Percentiles rank a stretch among this genome's conserved stretches.
Conservation (phyloP, 2,329 filamentous ascomycete genomes). For the Pyrenochaeta sp. region DNA sequence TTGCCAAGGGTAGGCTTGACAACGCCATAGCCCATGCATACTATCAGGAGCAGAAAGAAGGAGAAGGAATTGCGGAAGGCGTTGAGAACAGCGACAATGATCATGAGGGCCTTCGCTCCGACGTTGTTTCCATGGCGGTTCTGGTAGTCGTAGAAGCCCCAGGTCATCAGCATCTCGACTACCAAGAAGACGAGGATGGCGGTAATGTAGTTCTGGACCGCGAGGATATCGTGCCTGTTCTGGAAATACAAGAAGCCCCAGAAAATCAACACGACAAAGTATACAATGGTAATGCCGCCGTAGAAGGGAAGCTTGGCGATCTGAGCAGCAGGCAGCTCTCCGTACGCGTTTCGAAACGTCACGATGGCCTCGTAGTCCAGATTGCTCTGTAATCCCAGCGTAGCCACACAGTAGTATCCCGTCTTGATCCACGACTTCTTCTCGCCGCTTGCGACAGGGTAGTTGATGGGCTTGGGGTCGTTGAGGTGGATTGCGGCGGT, state of each 20-base stretch:
- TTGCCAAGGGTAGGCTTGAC: slow-evolving; percentile 91
- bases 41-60: slow-evolving; percentile 96
- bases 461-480: slow-evolving; percentile 75
- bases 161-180: slow-evolving; percentile 96
- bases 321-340: slow-evolving; percentile 92
- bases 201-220: slow-evolving; percentile 99
- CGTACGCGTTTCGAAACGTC: slow-evolving; percentile 95
- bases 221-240: slow-evolving; percentile 89
- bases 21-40: slow-evolving; percentile 99
- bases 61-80: slow-evolving; percentile 96
- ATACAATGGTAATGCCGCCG: slow-evolving; percentile 90
- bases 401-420: slow-evolving; percentile 94
- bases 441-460: slow-evolving; percentile 67
- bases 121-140: slow-evolving; percentile 87
- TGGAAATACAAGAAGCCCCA: slow-evolving; percentile 97
- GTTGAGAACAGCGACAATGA: slow-evolving; percentile 91
- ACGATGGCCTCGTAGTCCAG: slow-evolving; percentile 79
- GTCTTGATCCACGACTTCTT: slow-evolving; percentile 65
- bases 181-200: slow-evolving; percentile 94
- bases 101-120: slow-evolving; percentile 83
- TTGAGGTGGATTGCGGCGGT: slow-evolving; percentile 85
- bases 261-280: slow-evolving; percentile 84
- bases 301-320: slow-evolving; percentile 98
- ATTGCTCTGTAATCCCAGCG: slow-evolving; percentile 70
- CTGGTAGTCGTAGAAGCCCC: slow-evolving; percentile 97